Base-by-base conservation (phyloP, 225 moss, liverwort and hornwort species). In the Sphagnum contortum region DNA sequence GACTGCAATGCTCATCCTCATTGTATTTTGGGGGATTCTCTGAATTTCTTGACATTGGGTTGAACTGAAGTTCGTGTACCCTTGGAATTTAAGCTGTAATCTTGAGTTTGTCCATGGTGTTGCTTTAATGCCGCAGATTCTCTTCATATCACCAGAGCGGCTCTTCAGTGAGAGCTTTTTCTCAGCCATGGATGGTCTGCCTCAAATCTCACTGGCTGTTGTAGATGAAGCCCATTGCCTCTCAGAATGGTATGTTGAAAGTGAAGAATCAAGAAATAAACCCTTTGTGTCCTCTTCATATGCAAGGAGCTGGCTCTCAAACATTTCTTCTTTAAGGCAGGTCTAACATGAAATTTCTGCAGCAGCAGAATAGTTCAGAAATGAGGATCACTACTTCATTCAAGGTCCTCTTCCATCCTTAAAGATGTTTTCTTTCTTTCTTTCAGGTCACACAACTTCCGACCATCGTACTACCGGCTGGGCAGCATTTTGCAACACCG, bases 221-320 rank as follows among this genome's bases (percentile, higher is more conserved):
- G 76, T 95, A 49, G 94, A 95, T 79, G 94, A 95, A 84, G 94
- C 94, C 70, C 94, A 95, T 72, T 95, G 94, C 59, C 80, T 95
- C 48, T 95, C 94, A 71, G 91, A 95, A 87, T 95, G 94, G 94
- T 95, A 73, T 7, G 60, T 64, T 64, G 29, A 29, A 29, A 29
- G 29, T 29, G 29, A 1, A 29, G 29, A 29, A 29, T 29, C 29
- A 29, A 29, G 29, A 29, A 29, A 0, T 29, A 29, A 29, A 29
- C 29, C 29, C 29, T 29, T 29, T 29, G 50, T 44, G 4, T 7
- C 12, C 44, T 48, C 4, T 57, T 0, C 52, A 47, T 8, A 12
- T 60, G 5, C 29, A 29, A 29, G 29, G 29, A 29, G 29, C 29
- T 29, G 29, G 29, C 29, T 29, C 29, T 29, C 29, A 29, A 29